These are phyloP conservation scores for Thielaviopsis punctulata DNA, from an alignment of 2,329 filamentous ascomycete genomes.

Conservation along the genomic window DNA sequence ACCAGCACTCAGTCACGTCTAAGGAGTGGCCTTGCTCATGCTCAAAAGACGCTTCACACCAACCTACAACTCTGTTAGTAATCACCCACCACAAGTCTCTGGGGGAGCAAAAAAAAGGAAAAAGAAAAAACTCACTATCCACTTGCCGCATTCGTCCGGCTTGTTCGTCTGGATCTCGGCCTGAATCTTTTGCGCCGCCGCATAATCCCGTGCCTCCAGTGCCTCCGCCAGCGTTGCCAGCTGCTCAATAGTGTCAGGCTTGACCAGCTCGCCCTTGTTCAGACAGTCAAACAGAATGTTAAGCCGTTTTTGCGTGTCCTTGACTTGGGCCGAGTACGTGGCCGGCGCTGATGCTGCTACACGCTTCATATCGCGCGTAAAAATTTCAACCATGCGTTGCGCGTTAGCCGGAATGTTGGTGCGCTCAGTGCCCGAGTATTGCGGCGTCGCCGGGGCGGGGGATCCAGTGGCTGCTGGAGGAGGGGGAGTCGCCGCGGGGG, in stretches of 20 bases:
- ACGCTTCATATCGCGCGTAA: conserved; percentile 72
- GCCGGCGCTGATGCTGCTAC: conserved; percentile 72
- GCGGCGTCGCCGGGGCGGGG: conserved; percentile 31
- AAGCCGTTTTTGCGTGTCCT: conserved; percentile 84
- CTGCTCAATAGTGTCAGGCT: conserved; percentile 56
- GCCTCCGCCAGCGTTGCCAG: conserved; percentile 47
- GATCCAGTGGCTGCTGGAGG: conserved; percentile 29
- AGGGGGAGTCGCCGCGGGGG: conserved; percentile 18
- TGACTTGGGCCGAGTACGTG: conserved; percentile 76
- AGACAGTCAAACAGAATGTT: conserved; percentile 91
- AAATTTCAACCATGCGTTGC: conserved; percentile 62
- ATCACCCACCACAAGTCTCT: neutral
- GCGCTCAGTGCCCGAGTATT: conserved; percentile 68
- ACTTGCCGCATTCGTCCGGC: conserved; percentile 65
- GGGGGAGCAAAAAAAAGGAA: neutral
- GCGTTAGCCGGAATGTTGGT: conserved; percentile 70
- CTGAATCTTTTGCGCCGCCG: conserved; percentile 49
- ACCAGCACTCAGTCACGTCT: too few species aligned
- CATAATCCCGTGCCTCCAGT: conserved; percentile 52
- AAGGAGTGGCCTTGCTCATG: conserved; percentile 63
- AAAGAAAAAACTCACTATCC: conserved; percentile 50
- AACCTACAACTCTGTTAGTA: conserved; percentile 37
- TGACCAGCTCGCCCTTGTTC: conserved; percentile 85
- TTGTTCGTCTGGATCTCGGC: conserved; percentile 60
- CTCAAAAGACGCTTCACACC: conserved; percentile 61